Conservation (phyloP, 495 filamentous ascomycete species). For the Podospora pseudoanserina region DNA sequence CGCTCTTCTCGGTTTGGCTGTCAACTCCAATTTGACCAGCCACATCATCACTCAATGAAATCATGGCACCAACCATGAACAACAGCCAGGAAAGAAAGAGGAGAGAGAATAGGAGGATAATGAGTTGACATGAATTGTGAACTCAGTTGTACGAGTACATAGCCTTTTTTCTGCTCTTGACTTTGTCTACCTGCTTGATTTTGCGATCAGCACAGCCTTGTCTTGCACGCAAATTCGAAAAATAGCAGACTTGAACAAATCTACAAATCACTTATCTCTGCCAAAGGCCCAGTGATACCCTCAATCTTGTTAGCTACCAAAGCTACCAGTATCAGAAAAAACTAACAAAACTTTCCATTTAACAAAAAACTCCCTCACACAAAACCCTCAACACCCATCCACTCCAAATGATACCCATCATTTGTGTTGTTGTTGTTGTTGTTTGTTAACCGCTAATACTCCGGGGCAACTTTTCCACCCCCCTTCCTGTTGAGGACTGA, state of each 20-base stretch:
- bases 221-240: background rate
- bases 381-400: background rate
- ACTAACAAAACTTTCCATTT: background rate
- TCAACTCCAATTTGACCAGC: no score
- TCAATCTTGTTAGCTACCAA: background rate
- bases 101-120: background rate
- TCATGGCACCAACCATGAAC: no score
- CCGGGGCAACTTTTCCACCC: no score
- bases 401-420: constrained; percentile 37
- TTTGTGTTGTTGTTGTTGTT: background rate
- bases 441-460: background rate
- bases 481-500: background rate
- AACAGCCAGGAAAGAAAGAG: background rate
- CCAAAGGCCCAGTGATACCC: background rate
- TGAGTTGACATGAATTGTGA: background rate
- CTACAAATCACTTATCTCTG: background rate
- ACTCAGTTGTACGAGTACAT: background rate
- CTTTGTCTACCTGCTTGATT: background rate
- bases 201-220: background rate
- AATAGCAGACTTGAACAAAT: background rate
- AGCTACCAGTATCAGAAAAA: background rate
- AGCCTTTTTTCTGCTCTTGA: background rate
- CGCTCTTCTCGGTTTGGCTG: no score
- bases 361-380: background rate
- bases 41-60: no score